Conservation (phyloP, 1,139 yeast species). For the Hanseniaspora gamundiae region DNA sequence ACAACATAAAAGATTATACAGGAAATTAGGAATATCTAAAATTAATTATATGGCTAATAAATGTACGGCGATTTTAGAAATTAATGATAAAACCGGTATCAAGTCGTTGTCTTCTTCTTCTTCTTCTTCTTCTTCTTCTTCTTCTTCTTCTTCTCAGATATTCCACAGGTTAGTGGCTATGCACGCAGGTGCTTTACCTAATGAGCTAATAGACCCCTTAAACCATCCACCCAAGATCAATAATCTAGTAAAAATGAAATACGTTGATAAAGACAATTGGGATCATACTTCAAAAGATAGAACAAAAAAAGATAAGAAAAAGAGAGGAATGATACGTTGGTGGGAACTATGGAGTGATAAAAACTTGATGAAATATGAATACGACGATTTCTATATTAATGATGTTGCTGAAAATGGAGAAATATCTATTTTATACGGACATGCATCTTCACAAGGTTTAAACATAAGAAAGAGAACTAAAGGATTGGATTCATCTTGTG, state of each 20-base stretch:
- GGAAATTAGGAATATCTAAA: background rate
- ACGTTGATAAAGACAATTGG: slow-evolving; percentile 17
- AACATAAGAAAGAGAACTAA: slow-evolving; percentile 50
- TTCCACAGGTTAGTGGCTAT: slow-evolving; percentile 14
- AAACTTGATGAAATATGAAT: background rate
- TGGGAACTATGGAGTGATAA: slow-evolving; percentile 20
- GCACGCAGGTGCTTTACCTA: slow-evolving; percentile 24
- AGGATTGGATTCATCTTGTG: slow-evolving; percentile 80
- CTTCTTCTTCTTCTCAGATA: slow-evolving; percentile 2
- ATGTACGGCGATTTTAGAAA: background rate
- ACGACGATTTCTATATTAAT: slow-evolving; percentile 25
- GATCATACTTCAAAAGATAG: slow-evolving; percentile 12
- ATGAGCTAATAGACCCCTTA: slow-evolving; percentile 10
- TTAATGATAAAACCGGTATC: background rate
- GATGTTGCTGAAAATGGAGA: background rate
- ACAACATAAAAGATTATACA: background rate
- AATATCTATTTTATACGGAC: slow-evolving; percentile 65
- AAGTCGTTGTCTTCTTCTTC: background rate
- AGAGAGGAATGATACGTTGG: slow-evolving; percentile 16
- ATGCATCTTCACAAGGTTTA: slow-evolving; percentile 73
- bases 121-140: background rate
- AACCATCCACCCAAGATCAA: slow-evolving; percentile 6
- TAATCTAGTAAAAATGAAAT: slow-evolving; percentile 21
- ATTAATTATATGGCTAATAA: background rate
- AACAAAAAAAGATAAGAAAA: slow-evolving; percentile 2